Percentiles rank a stretch among this genome's conserved stretches.
These are phyloP conservation scores for Platanthera guangdongensis DNA, from an alignment of 106 monocot species.

Conservation along the genomic window DNA sequence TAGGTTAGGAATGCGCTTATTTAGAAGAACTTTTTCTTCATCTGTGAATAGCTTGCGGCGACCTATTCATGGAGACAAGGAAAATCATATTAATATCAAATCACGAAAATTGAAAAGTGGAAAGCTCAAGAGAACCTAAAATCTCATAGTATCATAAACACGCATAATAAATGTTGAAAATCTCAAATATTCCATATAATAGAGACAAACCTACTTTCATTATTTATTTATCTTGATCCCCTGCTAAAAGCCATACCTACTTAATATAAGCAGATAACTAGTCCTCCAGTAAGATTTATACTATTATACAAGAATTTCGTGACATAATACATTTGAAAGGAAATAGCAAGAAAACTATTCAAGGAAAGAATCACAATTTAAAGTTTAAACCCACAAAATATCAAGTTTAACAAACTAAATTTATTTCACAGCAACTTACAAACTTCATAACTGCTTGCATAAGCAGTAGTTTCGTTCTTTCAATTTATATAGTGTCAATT, in stretches of 20 bases:
- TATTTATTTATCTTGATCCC: neutral
- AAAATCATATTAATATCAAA: neutral
- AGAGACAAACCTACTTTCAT: neutral
- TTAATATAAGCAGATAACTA: neutral
- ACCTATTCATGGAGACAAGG: conserved; percentile 25
- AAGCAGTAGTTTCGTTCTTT: neutral
- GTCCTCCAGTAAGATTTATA: too few species aligned
- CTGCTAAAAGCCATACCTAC: neutral
- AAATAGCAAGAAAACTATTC: neutral
- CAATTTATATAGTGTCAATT: neutral
- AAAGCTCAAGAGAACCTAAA: neutral
- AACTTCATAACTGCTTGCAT: neutral
- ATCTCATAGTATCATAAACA: neutral
- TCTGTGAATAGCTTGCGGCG: conserved; percentile 63
- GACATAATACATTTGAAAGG: neutral
- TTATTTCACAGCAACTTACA: neutral
- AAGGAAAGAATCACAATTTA: neutral
- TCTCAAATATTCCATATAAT: neutral
- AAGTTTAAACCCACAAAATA: neutral
- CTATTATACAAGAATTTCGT: neutral
- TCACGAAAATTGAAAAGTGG: neutral
- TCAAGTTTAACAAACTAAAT: neutral
- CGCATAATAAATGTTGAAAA: neutral
- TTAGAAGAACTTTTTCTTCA: conserved; percentile 79
- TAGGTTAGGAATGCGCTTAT: conserved; percentile 63